Conservation (phyloP, 2,329 filamentous ascomycete genomes). For the Pseudomassariella vexata region DNA sequence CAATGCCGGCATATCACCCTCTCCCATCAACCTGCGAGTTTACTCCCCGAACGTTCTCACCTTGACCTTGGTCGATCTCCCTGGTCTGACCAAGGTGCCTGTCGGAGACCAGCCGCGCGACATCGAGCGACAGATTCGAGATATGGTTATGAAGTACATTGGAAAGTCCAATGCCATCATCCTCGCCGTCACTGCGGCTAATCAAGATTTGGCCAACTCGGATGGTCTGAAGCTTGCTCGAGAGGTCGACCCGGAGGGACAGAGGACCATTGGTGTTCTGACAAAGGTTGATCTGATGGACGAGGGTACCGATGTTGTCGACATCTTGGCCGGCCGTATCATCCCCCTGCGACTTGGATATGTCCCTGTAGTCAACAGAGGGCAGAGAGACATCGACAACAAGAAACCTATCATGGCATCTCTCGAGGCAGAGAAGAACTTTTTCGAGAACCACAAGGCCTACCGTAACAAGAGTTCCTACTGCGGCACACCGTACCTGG, state of each 20-base stretch:
- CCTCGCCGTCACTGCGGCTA: conserved; percentile 90
- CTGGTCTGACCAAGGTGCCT: conserved; percentile 92
- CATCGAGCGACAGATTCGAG: conserved; percentile 92
- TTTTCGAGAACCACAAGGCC: conserved; percentile 97
- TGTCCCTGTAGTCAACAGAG: conserved; percentile 95
- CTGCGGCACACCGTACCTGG: conserved; percentile 95
- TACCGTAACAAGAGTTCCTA: conserved; percentile 98
- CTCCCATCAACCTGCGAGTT: conserved; percentile 95
- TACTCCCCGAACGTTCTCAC: conserved; percentile 98
- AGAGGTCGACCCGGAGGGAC: conserved; percentile 95
- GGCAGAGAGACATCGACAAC: conserved; percentile 97
- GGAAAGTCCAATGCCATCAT: conserved; percentile 98
- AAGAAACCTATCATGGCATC: conserved; percentile 90
- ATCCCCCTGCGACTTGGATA: conserved; percentile 94
- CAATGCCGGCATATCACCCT: conserved; percentile 93
- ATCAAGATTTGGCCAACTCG: conserved; percentile 97
- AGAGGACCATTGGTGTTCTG: conserved; percentile 95
- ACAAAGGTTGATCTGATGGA: conserved; percentile 99
- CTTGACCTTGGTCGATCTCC: conserved; percentile 91
- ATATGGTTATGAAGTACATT: conserved; percentile 99
- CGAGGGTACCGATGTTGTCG: conserved; percentile 94
- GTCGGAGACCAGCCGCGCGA: conserved; percentile 95
- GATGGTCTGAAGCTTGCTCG: conserved; percentile 93
- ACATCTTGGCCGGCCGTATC: conserved; percentile 95
- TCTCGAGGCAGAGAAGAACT: conserved; percentile 89